Evolutionary conservation across 108 stramenopile genomes (phyloP), one percentile per base, ranked within the genome.

Genomic region (Pelagomonas calceolata): DNA sequence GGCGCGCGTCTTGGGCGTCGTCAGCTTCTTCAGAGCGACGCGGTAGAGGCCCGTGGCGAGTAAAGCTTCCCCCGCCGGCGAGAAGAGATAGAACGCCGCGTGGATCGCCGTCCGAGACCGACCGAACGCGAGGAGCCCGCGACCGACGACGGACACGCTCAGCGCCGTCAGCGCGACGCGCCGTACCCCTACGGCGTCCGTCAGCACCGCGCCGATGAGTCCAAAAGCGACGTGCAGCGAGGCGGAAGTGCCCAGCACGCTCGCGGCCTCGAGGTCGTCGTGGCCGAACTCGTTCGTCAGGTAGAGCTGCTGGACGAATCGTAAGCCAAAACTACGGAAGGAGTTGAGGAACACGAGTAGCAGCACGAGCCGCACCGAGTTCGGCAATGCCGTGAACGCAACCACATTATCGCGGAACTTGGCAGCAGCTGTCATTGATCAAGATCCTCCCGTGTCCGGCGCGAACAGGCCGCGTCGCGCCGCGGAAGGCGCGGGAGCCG

Each of bases 1-100:
- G 0, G 77, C 66, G 31, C 80, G 63, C 29, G 80, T 80, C 21
- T 36, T 60, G 0, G 80, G 80, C 4, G 80, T 80, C 9, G 80
- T 78, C 65, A 80, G 44, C 36, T 80, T 80, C 69, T 80, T 80
- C 37, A 80, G 73, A 0, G 80, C 75, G 26, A 80, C 80, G 30
- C 77, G 63, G 60, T 80, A 80, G 72, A 80, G 65, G 0, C 80
- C 80, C 32, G 70, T 36, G 64, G 73, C 73, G 31, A 80, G 44
- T 34, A 80, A 45, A n/a, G 76, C 76, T 68, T 80, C 80, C 10
- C 80, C 80, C 26, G 63, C 70, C 17, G 80, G 76, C 30, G 76
- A 71, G 37, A 77, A 68, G 12, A 80, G 31, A 34, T 69, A 73
- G 12, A 80, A 17, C 0, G 67, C 67, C 64, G 70, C 29, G 44